Conservation (phyloP, 192 early-diverging fungal genomes). For the Coemansia sp. region DNA sequence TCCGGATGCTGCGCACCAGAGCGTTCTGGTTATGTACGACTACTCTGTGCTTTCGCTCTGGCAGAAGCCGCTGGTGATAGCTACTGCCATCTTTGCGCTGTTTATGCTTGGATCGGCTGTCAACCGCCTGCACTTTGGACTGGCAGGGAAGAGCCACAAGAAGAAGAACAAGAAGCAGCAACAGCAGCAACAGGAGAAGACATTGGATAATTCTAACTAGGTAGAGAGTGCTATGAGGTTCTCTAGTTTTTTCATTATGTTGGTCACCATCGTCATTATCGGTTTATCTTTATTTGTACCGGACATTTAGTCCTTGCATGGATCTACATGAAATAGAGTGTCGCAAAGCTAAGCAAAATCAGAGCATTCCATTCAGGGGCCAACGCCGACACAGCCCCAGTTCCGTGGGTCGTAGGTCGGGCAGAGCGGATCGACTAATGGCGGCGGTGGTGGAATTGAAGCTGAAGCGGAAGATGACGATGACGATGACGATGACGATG, state of each 20-base stretch:
- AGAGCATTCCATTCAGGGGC: slow-evolving; percentile 15
- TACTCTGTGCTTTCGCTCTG: slow-evolving; percentile 50
- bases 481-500: no score
- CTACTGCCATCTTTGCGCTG: slow-evolving; percentile 52
- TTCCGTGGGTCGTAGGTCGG: slow-evolving; percentile 38
- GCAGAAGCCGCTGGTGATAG: slow-evolving; percentile 66
- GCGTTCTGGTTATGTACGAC: slow-evolving; percentile 62
- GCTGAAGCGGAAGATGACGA: no score
- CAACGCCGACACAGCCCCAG: slow-evolving; percentile 33
- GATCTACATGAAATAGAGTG: background rate
- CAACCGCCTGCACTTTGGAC: slow-evolving; percentile 61
- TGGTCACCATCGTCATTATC: no score
- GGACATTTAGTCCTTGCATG: background rate
- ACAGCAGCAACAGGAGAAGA: no score
- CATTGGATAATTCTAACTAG: no score
- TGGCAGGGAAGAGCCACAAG: background rate
- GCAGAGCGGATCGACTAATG: slow-evolving; percentile 29
- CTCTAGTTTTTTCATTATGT: no score
- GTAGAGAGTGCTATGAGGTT: no score
- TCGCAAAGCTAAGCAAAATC: no score
- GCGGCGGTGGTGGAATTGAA: background rate
- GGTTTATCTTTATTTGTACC: no score
- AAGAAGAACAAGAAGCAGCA: no score
- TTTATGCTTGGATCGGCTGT: slow-evolving; percentile 61
- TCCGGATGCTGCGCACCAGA: slow-evolving; percentile 59